Conservation (phyloP, 1,284 basidiomycete genomes). For the Phellinidium pouzarii region DNA sequence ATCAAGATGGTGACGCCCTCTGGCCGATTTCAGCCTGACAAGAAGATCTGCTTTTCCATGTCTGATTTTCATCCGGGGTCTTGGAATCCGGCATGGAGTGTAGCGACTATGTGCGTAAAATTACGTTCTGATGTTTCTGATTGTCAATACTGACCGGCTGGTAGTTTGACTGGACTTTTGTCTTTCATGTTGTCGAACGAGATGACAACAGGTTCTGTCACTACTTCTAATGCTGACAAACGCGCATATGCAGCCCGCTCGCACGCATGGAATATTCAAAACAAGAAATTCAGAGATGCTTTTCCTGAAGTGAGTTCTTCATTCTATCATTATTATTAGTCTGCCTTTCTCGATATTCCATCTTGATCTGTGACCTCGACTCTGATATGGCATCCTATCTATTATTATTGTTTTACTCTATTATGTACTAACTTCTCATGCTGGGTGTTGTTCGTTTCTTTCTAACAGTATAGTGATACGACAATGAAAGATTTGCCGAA, state of each 20-base stretch:
- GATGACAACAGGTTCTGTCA: slow-evolving; percentile 91
- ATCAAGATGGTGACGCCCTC: slow-evolving; percentile 98
- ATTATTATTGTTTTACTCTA: slow-evolving; percentile 5
- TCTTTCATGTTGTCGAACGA: slow-evolving; percentile 97
- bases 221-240: slow-evolving; percentile 76
- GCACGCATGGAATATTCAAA: slow-evolving; percentile 79
- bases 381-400: too few relatives aligned
- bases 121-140: neutral
- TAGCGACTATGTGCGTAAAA: slow-evolving; percentile 75
- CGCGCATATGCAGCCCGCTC: slow-evolving; percentile 69
- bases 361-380: slow-evolving; percentile 22
- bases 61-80: slow-evolving; percentile 89
- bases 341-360: too few relatives aligned
- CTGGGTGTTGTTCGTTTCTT: slow-evolving; percentile 22
- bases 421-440: neutral
- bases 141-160: slow-evolving; percentile 4
- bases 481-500: slow-evolving; percentile 72
- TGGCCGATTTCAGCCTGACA: slow-evolving; percentile 87
- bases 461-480: slow-evolving; percentile 58
- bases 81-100: slow-evolving; percentile 92
- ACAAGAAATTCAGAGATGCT: slow-evolving; percentile 77
- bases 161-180: slow-evolving; percentile 85
- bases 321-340: too few relatives aligned
- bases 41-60: slow-evolving; percentile 96
- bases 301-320: slow-evolving; percentile 69